phyloP scores from a whole-genome alignment of 257 asterid species.

The Plantago ovata region DNA sequence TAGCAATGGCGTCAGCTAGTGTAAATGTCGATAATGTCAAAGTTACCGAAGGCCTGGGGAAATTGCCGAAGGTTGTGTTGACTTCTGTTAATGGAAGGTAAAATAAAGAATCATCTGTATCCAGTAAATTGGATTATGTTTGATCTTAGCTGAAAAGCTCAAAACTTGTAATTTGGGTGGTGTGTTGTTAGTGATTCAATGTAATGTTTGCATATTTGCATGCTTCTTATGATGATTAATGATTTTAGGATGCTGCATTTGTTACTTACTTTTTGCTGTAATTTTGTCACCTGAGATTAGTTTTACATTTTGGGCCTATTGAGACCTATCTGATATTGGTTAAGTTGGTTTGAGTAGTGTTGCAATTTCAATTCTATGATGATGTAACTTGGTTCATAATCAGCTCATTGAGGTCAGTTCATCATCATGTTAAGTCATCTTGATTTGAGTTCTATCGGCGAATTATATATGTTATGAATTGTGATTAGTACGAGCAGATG shows the following conservation, averaged over 20 bases:
- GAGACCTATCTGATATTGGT: too few species aligned
- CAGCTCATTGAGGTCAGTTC: too few species aligned
- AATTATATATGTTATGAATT: too few species aligned
- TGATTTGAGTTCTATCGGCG: too few species aligned
- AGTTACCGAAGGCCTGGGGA: slow-evolving; percentile 70
- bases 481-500: too few species aligned
- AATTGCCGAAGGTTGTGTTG: slow-evolving; percentile 71
- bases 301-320: too few species aligned
- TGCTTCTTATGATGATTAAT: background rate
- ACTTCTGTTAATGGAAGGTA: slow-evolving; percentile 87
- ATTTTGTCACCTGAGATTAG: too few species aligned
- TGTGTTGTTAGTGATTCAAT: background rate
- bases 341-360: slow-evolving; percentile 1
- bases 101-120: background rate
- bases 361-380: background rate
- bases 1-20: slow-evolving; percentile 70
- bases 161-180: too few species aligned
- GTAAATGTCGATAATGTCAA: slow-evolving; percentile 51
- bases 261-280: background rate
- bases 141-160: too few species aligned
- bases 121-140: too few species aligned
- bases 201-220: too few species aligned
- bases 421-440: too few species aligned
- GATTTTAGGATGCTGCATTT: background rate
- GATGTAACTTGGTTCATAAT: background rate